Base-by-base conservation (phyloP, 768 basidiomycete genomes). In the Pisolithus sp. region DNA sequence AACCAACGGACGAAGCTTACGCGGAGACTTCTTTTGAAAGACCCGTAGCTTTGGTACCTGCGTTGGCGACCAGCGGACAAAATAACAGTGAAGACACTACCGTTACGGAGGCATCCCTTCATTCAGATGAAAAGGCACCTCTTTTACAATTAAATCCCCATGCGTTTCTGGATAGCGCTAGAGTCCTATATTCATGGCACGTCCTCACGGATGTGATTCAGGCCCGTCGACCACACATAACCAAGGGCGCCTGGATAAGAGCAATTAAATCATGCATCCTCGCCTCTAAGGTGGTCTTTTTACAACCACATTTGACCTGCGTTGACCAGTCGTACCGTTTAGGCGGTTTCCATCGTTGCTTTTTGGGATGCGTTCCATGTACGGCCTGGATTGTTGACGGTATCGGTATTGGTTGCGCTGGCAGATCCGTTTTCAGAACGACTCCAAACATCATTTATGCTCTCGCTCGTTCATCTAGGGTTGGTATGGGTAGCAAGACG, bases 391-490 rank as follows among this genome's bases (percentile, higher is more conserved):
- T 47, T 68, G 4, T 43, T 68, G 48, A 63, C 52, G 0, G 49
- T 60, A 13, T 60, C 74, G 37, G 62, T 70, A 7, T 54, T 59
- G 1, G 67, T 74, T 2, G 76, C 76, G 2, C 58, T 79, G 24
- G 51, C 66, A 20, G 80, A 81, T 64, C 76, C 74, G 12, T 66
- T 75, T 62, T 73, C 71, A 23, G 76, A 78, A 43, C 63, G 61
- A 20, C 53, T 76, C 9, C 50, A 56, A 47, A 57, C 69, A 15
- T 75, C 76, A 0, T 37, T 72, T 1, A 52, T 71, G 30, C 63
- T 81, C 15, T 73, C 68, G 0, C 21, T 67, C 21, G 50, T 72
- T n/a, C 79, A 81, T 60, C 26, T 75, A 5, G 67, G 50, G 31
- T 50, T 62, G 38, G 50, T 74, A 53, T 57, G 57, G 61, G 2